Evolutionary conservation across 1,284 basidiomycete species (phyloP).

Genomic region (Pseudozyma sp.): DNA sequence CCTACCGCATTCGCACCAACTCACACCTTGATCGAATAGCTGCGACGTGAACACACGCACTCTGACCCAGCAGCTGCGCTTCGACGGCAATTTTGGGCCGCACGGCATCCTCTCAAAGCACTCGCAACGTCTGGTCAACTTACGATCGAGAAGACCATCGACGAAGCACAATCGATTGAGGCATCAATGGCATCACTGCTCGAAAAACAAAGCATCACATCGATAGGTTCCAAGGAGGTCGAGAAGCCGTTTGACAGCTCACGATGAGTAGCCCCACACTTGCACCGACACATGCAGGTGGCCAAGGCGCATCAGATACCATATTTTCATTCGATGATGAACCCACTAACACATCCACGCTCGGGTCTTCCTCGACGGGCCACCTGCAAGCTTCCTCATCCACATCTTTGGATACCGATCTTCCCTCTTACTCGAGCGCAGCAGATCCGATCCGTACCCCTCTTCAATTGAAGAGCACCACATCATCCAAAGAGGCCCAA

Average conservation of each 20-base stretch:
- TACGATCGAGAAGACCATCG: too few species aligned
- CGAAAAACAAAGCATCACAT: not conserved
- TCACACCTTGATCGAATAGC: too few species aligned
- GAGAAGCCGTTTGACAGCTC: not conserved
- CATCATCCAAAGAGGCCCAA: conserved; percentile 66
- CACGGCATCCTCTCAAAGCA: too few species aligned
- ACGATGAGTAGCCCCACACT: conserved; percentile 17
- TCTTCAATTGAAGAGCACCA: conserved; percentile 56
- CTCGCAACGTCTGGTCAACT: too few species aligned
- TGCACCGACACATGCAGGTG: conserved; percentile 4
- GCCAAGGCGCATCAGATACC: conserved; percentile 4
- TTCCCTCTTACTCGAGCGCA: conserved; percentile 24
- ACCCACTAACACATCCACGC: conserved; percentile 1
- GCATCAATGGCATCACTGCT: too few species aligned
- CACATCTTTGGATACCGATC: conserved; percentile 7
- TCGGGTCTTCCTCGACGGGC: not conserved
- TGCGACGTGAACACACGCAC: too few species aligned
- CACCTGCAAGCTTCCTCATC: conserved; percentile 2
- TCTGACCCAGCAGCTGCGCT: too few species aligned
- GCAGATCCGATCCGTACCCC: conserved; percentile 19
- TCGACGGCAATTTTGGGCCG: too few species aligned
- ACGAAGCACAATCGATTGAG: too few species aligned
- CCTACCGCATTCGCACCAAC: too few species aligned
- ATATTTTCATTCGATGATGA: conserved; percentile 33
- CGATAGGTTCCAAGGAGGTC: not conserved